Conservation (phyloP, 2,329 filamentous ascomycete species). For the Botrytis byssoidea region DNA sequence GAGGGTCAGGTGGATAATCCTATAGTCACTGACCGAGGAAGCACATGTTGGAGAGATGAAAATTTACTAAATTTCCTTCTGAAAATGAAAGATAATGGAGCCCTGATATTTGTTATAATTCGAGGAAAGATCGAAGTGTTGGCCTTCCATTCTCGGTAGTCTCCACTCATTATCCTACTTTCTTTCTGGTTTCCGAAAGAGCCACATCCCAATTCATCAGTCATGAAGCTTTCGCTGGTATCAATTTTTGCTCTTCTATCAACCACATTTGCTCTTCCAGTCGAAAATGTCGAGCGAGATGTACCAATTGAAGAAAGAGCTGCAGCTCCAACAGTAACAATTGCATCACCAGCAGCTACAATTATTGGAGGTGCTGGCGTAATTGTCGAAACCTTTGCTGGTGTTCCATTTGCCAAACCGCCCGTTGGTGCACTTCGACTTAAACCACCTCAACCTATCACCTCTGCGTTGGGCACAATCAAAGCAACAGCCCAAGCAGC, state of each 20-base stretch:
- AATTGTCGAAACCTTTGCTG: slow-evolving; percentile 62
- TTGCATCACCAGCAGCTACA: slow-evolving; percentile 24
- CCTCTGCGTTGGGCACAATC: slow-evolving; percentile 56
- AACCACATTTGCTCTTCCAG: background rate
- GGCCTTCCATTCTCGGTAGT: background rate
- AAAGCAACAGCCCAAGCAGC: slow-evolving; percentile 57
- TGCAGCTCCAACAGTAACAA: slow-evolving; percentile 20
- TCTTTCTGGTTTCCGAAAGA: background rate
- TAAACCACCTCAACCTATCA: slow-evolving; percentile 63
- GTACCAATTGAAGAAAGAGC: slow-evolving; percentile 12
- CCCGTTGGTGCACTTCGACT: slow-evolving; percentile 66
- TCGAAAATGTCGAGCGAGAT: background rate
- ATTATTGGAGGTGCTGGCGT: slow-evolving; percentile 23
- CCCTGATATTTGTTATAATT: background rate
- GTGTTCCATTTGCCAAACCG: slow-evolving; percentile 72
- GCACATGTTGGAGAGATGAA: background rate
- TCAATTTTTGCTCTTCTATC: background rate
- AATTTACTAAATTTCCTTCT: background rate
- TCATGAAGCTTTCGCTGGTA: slow-evolving; percentile 16
- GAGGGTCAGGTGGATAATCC: background rate
- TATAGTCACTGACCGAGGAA: background rate
- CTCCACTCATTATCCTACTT: background rate
- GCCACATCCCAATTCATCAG: background rate
- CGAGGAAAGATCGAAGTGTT: background rate
- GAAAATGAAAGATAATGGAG: background rate